Percentiles rank a stretch among this genome's conserved stretches.
These are phyloP conservation scores for Cunninghamia lanceolata DNA, from an alignment of 75 land plant species.

Conservation along the genomic window DNA sequence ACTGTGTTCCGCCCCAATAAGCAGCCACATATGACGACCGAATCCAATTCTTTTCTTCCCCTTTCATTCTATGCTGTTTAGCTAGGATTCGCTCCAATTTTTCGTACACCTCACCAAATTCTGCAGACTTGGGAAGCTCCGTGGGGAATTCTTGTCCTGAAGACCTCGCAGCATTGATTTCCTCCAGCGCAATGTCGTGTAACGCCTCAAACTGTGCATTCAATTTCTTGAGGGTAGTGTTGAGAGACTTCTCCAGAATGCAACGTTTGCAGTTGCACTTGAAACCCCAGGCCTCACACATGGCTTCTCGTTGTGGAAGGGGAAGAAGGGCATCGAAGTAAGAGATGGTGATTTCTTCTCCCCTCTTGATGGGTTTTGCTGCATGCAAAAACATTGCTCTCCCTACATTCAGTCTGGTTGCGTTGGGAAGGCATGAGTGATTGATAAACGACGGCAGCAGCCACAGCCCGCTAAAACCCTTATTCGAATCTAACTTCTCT, in stretches of 20 bases:
- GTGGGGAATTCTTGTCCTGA: neutral
- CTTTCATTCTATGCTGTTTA: neutral
- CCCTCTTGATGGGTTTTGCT: neutral
- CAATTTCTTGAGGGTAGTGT: neutral
- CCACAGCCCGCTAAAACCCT: constrained; percentile 20
- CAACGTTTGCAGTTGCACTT: constrained; percentile 35
- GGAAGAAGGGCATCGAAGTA: constrained; percentile 34
- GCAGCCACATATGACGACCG: neutral
- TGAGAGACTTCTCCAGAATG: neutral
- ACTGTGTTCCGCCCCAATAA: neutral
- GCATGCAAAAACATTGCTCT: constrained; percentile 26
- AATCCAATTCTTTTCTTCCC: neutral
- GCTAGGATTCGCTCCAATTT: neutral
- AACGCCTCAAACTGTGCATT: neutral
- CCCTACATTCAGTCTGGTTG: constrained; percentile 13
- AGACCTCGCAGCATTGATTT: neutral
- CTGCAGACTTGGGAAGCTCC: neutral
- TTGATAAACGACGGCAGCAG: constrained; percentile 30
- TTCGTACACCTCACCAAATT: neutral
- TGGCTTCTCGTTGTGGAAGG: constrained; percentile 13
- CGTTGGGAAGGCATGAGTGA: constrained; percentile 32
- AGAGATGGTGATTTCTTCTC: constrained; percentile 21
- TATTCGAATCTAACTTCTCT: neutral
- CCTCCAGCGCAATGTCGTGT: neutral
- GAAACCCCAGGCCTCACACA: constrained; percentile 33